Evolutionary conservation across 116 monocot genomes (phyloP).

Genomic region (Papilionanthe hybrid): DNA sequence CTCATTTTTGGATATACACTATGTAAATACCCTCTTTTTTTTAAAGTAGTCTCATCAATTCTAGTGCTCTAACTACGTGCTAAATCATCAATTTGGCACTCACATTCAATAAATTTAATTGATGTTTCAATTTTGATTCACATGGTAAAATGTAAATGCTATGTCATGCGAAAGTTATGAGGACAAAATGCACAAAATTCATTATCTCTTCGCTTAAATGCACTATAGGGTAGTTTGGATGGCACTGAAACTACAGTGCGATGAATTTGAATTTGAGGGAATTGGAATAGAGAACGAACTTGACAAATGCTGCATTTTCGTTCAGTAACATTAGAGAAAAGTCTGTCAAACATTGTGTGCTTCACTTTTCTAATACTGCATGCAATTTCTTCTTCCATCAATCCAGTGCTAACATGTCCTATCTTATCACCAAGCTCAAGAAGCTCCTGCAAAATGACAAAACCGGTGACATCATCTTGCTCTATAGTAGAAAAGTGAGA

Average conservation of each 20-base stretch:
- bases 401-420: slow-evolving; percentile 83
- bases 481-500: not conserved
- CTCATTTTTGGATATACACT: no score
- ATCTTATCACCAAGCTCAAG: slow-evolving; percentile 83
- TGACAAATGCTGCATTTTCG: slow-evolving; percentile 91
- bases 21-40: no score
- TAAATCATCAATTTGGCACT: no score
- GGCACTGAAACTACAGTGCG: no score
- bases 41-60: no score
- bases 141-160: no score
- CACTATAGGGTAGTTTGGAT: no score
- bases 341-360: slow-evolving; percentile 30
- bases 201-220: no score
- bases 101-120: not conserved
- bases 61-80: no score
- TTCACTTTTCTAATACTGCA: slow-evolving; percentile 50
- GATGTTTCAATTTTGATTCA: not conserved
- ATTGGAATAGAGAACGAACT: slow-evolving; percentile 17
- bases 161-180: no score
- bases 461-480: no score
- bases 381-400: slow-evolving; percentile 82
- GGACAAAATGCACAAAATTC: no score
- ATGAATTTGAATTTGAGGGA: not conserved
- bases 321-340: slow-evolving; percentile 41
- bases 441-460: slow-evolving; percentile 53